These are phyloP conservation scores for Daldinia concentrica DNA, from an alignment of 495 filamentous ascomycete genomes.

Conservation along the genomic window DNA sequence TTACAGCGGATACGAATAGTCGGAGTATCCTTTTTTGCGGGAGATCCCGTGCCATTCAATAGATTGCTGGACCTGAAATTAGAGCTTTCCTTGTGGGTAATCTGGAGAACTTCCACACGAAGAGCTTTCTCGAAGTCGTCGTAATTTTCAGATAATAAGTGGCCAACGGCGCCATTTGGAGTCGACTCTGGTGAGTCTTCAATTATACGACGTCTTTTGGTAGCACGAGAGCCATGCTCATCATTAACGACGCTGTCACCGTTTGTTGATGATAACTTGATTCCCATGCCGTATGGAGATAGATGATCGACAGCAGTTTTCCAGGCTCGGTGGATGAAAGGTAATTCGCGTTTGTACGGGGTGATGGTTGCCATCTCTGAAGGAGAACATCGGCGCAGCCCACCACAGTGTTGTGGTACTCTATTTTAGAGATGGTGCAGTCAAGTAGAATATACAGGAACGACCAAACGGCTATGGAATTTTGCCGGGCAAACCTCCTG, in stretches of 20 bases:
- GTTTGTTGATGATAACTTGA: constrained; percentile 51
- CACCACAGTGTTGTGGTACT: constrained; percentile 40
- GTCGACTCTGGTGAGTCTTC: constrained; percentile 43
- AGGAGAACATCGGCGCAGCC: constrained; percentile 48
- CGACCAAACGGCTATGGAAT: background rate
- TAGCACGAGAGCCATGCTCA: constrained; percentile 43
- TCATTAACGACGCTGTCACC: constrained; percentile 46
- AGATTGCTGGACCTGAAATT: constrained; percentile 49
- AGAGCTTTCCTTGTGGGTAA: constrained; percentile 55
- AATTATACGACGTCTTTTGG: constrained; percentile 54
- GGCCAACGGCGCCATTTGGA: constrained; percentile 37
- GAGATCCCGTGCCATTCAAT: constrained; percentile 51
- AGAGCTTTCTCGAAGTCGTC: constrained; percentile 51
- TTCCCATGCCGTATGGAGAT: constrained; percentile 51
- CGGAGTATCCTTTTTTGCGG: constrained; percentile 50
- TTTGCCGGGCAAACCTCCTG: background rate
- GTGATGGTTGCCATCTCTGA: constrained; percentile 48
- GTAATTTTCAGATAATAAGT: constrained; percentile 44
- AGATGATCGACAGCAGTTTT: constrained; percentile 46
- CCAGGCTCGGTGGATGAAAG: constrained; percentile 48
- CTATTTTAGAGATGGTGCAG: constrained; percentile 16
- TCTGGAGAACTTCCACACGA: constrained; percentile 59
- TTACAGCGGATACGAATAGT: constrained; percentile 56
- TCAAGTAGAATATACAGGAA: background rate
- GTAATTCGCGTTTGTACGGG: constrained; percentile 48